Base-by-base conservation (phyloP, 805 yeast species). In the Saccharomycopsis sp. region DNA sequence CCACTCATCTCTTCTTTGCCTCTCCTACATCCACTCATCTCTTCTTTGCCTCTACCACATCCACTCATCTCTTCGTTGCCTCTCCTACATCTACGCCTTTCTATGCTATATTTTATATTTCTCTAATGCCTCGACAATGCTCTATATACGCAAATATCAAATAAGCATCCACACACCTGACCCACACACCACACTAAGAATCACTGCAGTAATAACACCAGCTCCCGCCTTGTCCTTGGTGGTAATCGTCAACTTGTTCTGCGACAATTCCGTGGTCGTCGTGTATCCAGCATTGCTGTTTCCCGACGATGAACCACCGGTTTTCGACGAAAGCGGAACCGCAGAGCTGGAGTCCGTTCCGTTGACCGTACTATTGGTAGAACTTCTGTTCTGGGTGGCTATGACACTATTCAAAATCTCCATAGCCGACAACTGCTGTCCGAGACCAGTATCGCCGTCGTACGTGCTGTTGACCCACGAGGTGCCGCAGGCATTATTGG, bases 211-310 rank as follows among this genome's bases (percentile, higher is more conserved):
- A 50, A 89, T 70, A 20, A 91, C 75, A 53, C 95, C 96, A 1
- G 97, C 97, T 53, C 98, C 98, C 1, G 90, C 97, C 65, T 78
- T 80, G 67, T 89, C 97, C 60, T 80, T 82, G 0, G 75, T 70
- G 0, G 82, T 74, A 48, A 91, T 81, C 0, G 69, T 72, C 52
- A 85, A 69, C 50, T 67, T 68, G 63, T 80, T 77, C 29, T 61
- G 63, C 5, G 63, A 47, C 34, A 16, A 47, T 65, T 60, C 54
- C 65, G 65, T 63, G 64, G 64, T 59, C 65, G 50, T 77, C 34
- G 73, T 69, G 3, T 73, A 62, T 18, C 76, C 71, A 1, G 69
- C 70, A 1, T 79, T 63, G 61, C 80, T 78, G 61, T 82, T 75
- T 61, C 89, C 86, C 0, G 66, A 68, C 1, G 85, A 80, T 2